These are phyloP conservation scores for Maudiozyma serrabonitensis DNA, from an alignment of 805 yeast genomes.

Conservation along the genomic window DNA sequence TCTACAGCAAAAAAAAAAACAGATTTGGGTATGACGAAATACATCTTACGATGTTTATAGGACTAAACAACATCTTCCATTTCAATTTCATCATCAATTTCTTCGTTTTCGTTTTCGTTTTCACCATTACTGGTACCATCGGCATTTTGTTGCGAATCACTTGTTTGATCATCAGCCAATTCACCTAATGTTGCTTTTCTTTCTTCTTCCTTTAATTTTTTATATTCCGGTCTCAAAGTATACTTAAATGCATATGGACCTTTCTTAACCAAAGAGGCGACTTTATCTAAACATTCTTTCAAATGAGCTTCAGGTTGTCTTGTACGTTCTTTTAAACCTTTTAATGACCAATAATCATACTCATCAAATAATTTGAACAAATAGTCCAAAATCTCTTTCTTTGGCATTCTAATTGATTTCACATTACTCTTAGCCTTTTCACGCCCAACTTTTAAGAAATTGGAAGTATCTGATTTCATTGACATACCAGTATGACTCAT, in stretches of 20 bases:
- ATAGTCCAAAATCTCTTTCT: slow-evolving; percentile 80
- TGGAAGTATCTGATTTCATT: slow-evolving; percentile 60
- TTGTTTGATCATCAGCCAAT: slow-evolving; percentile 26
- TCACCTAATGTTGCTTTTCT: slow-evolving; percentile 58
- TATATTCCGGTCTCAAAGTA: slow-evolving; percentile 82
- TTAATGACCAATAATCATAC: slow-evolving; percentile 93
- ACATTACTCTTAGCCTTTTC: slow-evolving; percentile 38
- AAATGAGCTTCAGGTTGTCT: slow-evolving; percentile 91
- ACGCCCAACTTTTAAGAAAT: slow-evolving; percentile 47
- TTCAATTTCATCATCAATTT: slow-evolving; percentile 58
- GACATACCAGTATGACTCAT: slow-evolving; percentile 83
- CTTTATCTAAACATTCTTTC: slow-evolving; percentile 81
- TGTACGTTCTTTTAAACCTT: slow-evolving; percentile 87
- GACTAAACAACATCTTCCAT: slow-evolving; percentile 60
- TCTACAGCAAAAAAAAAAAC: neutral
- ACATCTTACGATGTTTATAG: neutral
- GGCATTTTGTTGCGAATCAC: neutral
- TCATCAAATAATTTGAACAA: slow-evolving; percentile 86
- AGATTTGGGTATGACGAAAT: neutral
- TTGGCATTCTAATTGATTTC: slow-evolving; percentile 88
- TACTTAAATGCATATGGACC: slow-evolving; percentile 95
- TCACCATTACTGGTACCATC: slow-evolving; percentile 4
- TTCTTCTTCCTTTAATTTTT: slow-evolving; percentile 66
- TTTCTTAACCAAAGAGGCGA: slow-evolving; percentile 81
- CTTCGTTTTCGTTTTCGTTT: slow-evolving; percentile 35